Evolutionary conservation across 805 yeast species (phyloP).

Genomic region (Starmerella cellae): DNA sequence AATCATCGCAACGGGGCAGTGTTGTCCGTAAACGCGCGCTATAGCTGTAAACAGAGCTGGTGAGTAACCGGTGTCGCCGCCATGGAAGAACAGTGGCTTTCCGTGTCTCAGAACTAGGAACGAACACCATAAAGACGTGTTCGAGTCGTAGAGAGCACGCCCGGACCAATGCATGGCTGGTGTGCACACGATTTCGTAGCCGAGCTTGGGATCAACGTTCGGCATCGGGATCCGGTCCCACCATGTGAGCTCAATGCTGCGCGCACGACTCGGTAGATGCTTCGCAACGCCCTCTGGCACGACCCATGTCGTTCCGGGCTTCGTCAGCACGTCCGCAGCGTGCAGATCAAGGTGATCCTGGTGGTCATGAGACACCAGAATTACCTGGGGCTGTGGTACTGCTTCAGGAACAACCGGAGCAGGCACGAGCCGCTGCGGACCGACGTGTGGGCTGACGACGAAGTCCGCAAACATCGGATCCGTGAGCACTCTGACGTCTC

Average conservation of each 20-base stretch:
- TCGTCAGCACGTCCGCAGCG: conserved; percentile 33
- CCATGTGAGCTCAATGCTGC: conserved; percentile 76
- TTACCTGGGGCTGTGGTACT: conserved; percentile 55
- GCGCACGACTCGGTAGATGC: conserved; percentile 42
- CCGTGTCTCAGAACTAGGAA: conserved; percentile 56
- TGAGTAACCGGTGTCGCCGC: conserved; percentile 92
- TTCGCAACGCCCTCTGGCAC: conserved; percentile 70
- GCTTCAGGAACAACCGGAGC: conserved; percentile 54
- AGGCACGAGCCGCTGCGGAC: conserved; percentile 76
- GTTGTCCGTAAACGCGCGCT: conserved; percentile 43
- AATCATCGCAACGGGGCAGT: conserved; percentile 49
- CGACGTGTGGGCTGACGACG: conserved; percentile 48
- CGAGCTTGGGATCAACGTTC: conserved; percentile 30
- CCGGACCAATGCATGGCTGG: conserved; percentile 97
- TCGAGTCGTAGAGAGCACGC: conserved; percentile 63
- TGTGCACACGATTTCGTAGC: conserved; percentile 69
- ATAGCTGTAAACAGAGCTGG: conserved; percentile 57
- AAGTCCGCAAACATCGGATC: conserved; percentile 70
- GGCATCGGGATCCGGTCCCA: conserved; percentile 57
- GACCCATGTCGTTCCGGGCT: conserved; percentile 55
- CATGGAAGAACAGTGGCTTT: conserved; percentile 68
- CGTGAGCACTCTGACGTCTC: conserved; percentile 61
- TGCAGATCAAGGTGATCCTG: conserved; percentile 82
- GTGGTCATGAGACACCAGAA: conserved; percentile 82
- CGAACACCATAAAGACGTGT: conserved; percentile 79